These are phyloP conservation scores for Closterium sp. DNA, from an alignment of 139 green algal genomes.

Conservation along the genomic window DNA sequence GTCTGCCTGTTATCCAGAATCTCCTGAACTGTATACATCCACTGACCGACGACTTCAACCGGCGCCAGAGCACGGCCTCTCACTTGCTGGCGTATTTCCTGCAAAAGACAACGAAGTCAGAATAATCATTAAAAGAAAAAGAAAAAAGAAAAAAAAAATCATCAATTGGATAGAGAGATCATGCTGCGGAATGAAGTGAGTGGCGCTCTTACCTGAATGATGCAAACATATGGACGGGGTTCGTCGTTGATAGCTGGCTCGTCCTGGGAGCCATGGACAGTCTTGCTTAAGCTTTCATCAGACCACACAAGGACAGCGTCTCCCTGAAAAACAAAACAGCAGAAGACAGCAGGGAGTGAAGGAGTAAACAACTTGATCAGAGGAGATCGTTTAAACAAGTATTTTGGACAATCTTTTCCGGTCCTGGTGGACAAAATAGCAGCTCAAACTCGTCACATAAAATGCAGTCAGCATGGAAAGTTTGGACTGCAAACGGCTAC, in stretches of 20 bases:
- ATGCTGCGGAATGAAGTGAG: no score
- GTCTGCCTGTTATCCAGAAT: not conserved
- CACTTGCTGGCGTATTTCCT: not conserved
- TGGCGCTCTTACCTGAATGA: not conserved
- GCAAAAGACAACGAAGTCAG: not conserved
- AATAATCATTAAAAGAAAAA: not conserved
- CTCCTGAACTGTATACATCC: not conserved
- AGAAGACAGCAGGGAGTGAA: not conserved
- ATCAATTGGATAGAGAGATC: no score
- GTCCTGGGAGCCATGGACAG: not conserved
- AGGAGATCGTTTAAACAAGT: no score
- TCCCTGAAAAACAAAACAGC: not conserved
- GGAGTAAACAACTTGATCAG: no score
- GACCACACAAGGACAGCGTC: not conserved
- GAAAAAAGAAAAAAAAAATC: no score
- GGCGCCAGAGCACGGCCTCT: not conserved
- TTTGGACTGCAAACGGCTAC: no score
- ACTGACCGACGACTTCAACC: not conserved
- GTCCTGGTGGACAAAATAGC: no score
- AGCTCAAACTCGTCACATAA: no score
- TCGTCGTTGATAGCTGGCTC: not conserved
- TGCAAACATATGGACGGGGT: not conserved
- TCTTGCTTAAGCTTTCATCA: not conserved
- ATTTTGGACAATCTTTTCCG: no score
- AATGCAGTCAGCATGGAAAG: no score